Evolutionary conservation across 345 rosid genomes (phyloP).

Genomic region (Eucalyptus erythrocorys): DNA sequence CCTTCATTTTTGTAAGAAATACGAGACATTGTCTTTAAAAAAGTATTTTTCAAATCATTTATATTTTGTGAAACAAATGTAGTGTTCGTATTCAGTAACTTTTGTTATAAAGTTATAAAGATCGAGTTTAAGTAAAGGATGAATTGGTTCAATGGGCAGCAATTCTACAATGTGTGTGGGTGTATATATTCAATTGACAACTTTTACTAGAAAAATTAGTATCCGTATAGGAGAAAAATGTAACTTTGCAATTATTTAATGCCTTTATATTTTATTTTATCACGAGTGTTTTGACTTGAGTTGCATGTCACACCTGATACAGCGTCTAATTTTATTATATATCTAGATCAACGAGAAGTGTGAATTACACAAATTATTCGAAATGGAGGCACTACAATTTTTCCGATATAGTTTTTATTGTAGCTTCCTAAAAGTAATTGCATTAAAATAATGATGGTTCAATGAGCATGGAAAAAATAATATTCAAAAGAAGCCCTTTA

Average conservation of each 20-base stretch:
- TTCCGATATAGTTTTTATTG: neutral
- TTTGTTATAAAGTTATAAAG: neutral
- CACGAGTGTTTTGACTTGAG: neutral
- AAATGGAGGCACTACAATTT: neutral
- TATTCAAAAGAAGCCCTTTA: neutral
- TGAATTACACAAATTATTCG: neutral
- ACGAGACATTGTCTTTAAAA: neutral
- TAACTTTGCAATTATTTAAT: neutral
- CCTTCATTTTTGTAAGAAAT: neutral
- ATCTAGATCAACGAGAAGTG: neutral
- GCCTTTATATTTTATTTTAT: neutral
- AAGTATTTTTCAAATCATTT: neutral
- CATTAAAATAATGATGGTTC: neutral
- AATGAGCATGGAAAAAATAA: neutral
- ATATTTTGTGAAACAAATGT: neutral
- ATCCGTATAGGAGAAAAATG: neutral
- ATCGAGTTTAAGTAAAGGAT: neutral
- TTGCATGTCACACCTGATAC: neutral
- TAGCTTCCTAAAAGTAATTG: neutral
- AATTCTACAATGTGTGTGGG: neutral
- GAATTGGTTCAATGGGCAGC: neutral
- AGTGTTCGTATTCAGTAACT: rapidly evolving
- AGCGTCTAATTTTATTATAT: neutral
- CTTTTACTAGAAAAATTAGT: neutral
- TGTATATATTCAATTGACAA: neutral